These are phyloP conservation scores for Pholiota adiposa DNA, from an alignment of 1,284 basidiomycete species.

Conservation along the genomic window DNA sequence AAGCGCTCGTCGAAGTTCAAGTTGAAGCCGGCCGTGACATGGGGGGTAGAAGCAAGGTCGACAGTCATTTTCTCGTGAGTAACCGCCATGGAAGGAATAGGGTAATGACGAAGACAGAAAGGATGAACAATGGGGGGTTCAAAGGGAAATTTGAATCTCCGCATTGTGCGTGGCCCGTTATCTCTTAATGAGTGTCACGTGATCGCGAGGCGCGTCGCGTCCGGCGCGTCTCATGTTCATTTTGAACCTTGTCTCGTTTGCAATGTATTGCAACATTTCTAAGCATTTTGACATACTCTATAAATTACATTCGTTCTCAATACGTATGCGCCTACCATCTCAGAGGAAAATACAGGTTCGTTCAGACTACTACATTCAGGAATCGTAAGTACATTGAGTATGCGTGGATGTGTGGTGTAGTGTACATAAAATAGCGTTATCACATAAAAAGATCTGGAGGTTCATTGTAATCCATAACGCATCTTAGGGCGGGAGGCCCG, in stretches of 20 bases:
- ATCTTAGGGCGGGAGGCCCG: not conserved
- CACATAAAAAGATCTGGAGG: conserved; percentile 3
- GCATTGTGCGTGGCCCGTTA: not conserved
- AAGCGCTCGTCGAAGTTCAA: no score
- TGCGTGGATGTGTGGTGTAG: not conserved
- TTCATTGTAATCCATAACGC: not conserved
- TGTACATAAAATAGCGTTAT: conserved; percentile 5
- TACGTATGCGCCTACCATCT: no score
- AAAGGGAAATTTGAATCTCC: not conserved
- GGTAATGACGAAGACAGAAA: not conserved
- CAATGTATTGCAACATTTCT: no score
- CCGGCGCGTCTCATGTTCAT: not conserved
- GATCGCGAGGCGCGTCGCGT: not conserved
- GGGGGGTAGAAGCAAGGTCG: no score
- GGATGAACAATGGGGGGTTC: not conserved
- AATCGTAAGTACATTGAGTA: conserved; percentile 10
- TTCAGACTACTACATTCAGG: conserved; percentile 9
- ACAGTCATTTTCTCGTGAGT: no score
- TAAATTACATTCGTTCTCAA: no score
- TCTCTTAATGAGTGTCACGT: not conserved
- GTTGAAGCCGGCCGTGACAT: no score
- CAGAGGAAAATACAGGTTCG: not conserved
- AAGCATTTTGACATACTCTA: no score
- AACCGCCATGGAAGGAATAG: no score
- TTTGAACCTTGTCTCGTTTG: no score